These are phyloP conservation scores for Wolfiporia cocos DNA, from an alignment of 1,284 basidiomycete genomes.

Conservation along the genomic window DNA sequence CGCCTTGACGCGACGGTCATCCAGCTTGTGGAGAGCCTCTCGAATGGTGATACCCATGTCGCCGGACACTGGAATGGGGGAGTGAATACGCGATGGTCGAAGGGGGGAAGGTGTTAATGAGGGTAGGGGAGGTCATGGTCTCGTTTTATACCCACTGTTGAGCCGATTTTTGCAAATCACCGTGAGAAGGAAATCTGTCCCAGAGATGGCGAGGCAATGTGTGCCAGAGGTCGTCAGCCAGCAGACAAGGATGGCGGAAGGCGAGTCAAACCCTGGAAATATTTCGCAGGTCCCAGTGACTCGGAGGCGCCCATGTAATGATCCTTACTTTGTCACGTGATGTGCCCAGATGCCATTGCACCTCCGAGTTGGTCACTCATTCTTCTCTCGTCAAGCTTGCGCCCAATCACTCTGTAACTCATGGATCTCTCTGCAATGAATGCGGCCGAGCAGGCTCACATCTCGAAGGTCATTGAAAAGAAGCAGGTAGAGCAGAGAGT, in stretches of 20 bases:
- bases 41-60: constrained; percentile 58
- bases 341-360: background rate
- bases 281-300: background rate
- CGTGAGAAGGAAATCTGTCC: too few relatives aligned
- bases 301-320: background rate
- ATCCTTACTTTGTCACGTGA: background rate
- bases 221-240: too few relatives aligned
- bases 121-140: constrained; percentile 3
- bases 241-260: background rate
- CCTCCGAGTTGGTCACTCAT: background rate
- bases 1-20: constrained; percentile 82
- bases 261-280: background rate
- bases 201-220: too few relatives aligned
- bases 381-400: too few relatives aligned
- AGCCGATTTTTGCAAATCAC: background rate
- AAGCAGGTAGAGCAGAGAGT: constrained; percentile 66
- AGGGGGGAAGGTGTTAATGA: background rate
- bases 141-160: constrained; percentile 15
- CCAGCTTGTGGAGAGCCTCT: constrained; percentile 75
- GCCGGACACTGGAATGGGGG: constrained; percentile 28
- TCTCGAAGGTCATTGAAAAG: constrained; percentile 88
- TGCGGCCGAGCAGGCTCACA: constrained; percentile 83
- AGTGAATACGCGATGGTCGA: constrained; percentile 4
- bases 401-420: too few relatives aligned
- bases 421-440: constrained; percentile 90